Evolutionary conservation across 1,139 yeast genomes (phyloP).

Genomic region (Kodamaea derodonti): DNA sequence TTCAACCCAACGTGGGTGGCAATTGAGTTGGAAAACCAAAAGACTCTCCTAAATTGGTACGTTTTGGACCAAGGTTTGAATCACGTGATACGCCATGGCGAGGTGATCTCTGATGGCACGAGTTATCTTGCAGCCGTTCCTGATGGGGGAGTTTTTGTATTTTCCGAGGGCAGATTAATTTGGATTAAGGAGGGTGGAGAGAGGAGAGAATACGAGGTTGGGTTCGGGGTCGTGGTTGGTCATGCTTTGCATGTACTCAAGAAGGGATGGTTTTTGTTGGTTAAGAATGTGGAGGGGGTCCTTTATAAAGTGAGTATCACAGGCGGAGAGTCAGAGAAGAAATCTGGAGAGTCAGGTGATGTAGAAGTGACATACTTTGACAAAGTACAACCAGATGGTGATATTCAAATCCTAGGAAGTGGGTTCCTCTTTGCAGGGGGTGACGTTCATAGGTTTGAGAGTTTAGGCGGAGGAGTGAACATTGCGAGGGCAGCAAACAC

Average conservation of each 20-base stretch:
- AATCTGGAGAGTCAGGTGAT: constrained; percentile 45
- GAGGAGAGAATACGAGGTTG: too few species aligned
- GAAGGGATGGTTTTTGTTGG: too few species aligned
- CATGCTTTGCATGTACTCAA: too few species aligned
- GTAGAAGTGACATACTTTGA: constrained; percentile 66
- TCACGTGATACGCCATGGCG: constrained; percentile 45
- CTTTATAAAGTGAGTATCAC: too few species aligned
- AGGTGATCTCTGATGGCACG: constrained; percentile 30
- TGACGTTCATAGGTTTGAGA: constrained; percentile 84
- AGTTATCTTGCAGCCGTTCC: constrained; percentile 34
- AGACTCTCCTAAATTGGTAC: constrained; percentile 51
- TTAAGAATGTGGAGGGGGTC: too few species aligned
- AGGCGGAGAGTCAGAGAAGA: constrained; percentile 78
- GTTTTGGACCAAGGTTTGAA: constrained; percentile 86
- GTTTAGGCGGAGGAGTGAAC: constrained; percentile 55
- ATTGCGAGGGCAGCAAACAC: too few species aligned
- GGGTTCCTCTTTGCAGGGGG: constrained; percentile 80
- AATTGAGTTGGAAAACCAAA: constrained; percentile 58
- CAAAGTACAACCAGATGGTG: constrained; percentile 56
- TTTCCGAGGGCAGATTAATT: neutral
- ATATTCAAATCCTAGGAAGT: constrained; percentile 60
- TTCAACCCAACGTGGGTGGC: constrained; percentile 85
- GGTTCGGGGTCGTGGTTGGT: too few species aligned
- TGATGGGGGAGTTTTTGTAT: neutral
- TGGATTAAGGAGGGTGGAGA: too few species aligned